Evolutionary conservation across 2,329 filamentous ascomycete species (phyloP), one percentile per base, ranked within the genome.

Genomic region (Colletotrichum limetticola): DNA sequence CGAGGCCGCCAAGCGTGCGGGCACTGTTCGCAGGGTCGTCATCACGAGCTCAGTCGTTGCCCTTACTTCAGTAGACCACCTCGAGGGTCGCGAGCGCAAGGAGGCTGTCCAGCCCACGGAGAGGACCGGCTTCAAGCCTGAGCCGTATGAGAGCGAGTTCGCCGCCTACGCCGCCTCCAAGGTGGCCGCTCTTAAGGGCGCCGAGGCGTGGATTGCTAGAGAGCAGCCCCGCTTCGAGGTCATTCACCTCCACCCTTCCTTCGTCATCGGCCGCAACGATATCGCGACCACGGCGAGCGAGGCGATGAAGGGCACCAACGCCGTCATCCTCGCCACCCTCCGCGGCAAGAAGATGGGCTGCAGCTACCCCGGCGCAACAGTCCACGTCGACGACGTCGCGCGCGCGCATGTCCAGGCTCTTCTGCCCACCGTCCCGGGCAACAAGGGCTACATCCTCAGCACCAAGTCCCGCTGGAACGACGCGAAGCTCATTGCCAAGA

Each of bases 21-120:
- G 71, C 16, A 67, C 74, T 42, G 83, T 89, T 19, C 81, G 79
- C 74, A 79, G 84, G 28, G 80, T 89, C 19, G 83, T 89, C 11
- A 80, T 87, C 8, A 88, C 86, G 11, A 86, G 84, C 64, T 88
- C 86, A n/a, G 87, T 88, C 74, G 87, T 86, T 4, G 79, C 83
- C 49, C 6, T 70, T 46, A 4, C 66, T 2, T 65, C 68, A 7
- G 68, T 74, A 3, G 68, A 68, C 30, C 68, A 74, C 22, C 53
- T 74, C 57, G 71, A 74, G 35, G 71, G 71, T 52, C 56, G 32
- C 57, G 71, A 72, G 59, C 53, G 52, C 1, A 37, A 14, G 5
- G 52, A 35, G 19, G 24, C 68, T 2, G 63, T 72, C 5, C 58
- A 19, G 11, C 72, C 72, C 35, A 52, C 55, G 1, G 69, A 68